Evolutionary conservation across 2,329 filamentous ascomycete genomes (phyloP).

Genomic region (Colletotrichum australisinense): DNA sequence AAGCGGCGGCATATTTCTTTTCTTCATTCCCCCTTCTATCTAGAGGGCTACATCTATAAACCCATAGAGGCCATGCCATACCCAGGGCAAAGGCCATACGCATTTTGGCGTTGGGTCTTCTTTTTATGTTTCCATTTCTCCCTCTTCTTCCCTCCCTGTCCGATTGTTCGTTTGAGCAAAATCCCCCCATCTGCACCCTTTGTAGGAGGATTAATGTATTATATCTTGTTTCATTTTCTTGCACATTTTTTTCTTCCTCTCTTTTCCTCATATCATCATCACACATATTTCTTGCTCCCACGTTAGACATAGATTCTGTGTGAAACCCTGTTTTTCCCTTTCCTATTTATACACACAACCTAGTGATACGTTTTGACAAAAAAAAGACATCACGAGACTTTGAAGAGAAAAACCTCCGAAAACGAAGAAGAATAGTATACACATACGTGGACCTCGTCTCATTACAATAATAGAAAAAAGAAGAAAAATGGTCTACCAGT

Average conservation of each 20-base stretch:
- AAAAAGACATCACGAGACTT: constrained; percentile 5
- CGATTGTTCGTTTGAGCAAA: no score
- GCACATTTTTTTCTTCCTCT: background rate
- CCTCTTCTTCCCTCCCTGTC: no score
- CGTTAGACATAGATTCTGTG: background rate
- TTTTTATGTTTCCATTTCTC: background rate
- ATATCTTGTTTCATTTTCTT: background rate
- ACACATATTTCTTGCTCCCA: background rate
- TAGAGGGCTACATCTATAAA: background rate
- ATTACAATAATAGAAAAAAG: constrained; percentile 1
- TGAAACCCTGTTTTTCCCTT: background rate
- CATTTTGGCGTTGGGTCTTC: constrained; percentile 4
- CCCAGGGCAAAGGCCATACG: background rate
- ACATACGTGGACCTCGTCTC: constrained; percentile 30
- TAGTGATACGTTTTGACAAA: constrained; percentile 9
- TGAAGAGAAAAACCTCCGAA: background rate
- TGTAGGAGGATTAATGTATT: background rate
- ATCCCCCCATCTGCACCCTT: background rate
- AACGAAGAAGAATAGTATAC: constrained; percentile 19
- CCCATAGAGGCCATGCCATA: background rate
- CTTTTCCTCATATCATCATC: background rate
- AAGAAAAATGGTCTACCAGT: background rate
- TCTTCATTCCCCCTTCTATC: background rate
- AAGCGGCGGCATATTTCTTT: background rate
- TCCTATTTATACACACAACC: constrained; percentile 23